Evolutionary conservation across 75 land plant species (phyloP), one percentile per base, ranked within the genome.

Genomic region (Pseudotsuga menziesii): DNA sequence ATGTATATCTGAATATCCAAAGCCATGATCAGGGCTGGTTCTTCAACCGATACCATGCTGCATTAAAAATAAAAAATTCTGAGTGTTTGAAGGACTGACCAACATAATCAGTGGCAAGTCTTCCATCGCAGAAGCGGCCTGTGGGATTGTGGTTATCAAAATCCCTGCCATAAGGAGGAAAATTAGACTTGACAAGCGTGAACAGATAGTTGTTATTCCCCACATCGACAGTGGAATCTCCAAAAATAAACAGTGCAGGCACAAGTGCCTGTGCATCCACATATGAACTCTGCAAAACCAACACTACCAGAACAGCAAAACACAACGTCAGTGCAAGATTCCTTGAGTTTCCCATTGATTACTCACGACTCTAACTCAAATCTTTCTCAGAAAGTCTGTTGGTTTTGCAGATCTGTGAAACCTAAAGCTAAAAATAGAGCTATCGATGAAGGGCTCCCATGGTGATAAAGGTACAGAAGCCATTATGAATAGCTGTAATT

Each of bases 81-180:
- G 32, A 36, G 39, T 4, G 23, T n/a, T 69, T 69, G 44, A 9
- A 19, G 20, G 48, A 55, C 80, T 72, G 32, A 81, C 83, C 73
- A 35, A 81, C 70, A 77, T 78, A 81, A 44, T 81, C 83, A 22
- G 59, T 72, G 61, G 61, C 70, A 15, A 81, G 29, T 39, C 66
- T 76, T 25, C 83, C 83, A 77, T 81, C 78, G 57, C 75, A 77
- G 44, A 81, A 81, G 22, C 83, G 25, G 57, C 83, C 83, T 17
- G 61, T 81, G 8, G 83, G 73, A 19, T 0, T 19, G 55, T 77
- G 80, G 41, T 16, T 66, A 22, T 63, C 80, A 70, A 81, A 81
- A 39, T 77, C 83, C 41, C 83, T 81, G 9, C 83, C 83, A 81
- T 77, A 81, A 25, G 83, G 83, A 57, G 83, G 79, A 56, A 81